Evolutionary conservation across 2,329 filamentous ascomycete genomes (phyloP).

Genomic region (Trichoderma sp.): DNA sequence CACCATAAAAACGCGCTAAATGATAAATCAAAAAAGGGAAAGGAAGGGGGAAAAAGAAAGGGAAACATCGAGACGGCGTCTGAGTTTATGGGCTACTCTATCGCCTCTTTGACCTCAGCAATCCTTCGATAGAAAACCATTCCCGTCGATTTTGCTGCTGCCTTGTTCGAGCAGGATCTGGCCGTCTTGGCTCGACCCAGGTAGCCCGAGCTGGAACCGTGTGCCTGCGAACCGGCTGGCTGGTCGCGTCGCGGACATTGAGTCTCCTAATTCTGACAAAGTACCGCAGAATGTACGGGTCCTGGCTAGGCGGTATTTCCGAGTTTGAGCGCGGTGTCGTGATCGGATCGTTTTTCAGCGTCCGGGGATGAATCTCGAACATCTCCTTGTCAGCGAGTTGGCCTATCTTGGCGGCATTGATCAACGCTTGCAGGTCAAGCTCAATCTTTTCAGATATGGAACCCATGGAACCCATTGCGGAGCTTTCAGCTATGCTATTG

Average conservation of each 20-base stretch:
- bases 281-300: slow-evolving; percentile 36
- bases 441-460: slow-evolving; percentile 17
- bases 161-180: slow-evolving; percentile 19
- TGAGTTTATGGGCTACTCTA: slow-evolving; percentile 3
- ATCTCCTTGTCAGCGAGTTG: slow-evolving; percentile 31
- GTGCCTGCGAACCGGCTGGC: slow-evolving; percentile 19
- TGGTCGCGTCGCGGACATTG: not conserved
- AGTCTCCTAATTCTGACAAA: slow-evolving; percentile 25
- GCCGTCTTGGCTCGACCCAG: slow-evolving; percentile 29
- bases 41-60: not conserved
- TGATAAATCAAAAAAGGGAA: not conserved
- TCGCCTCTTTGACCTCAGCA: slow-evolving; percentile 31
- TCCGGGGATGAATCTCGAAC: slow-evolving; percentile 45
- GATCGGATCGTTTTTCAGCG: slow-evolving; percentile 42
- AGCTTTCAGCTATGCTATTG: not conserved
- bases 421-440: slow-evolving; percentile 36
- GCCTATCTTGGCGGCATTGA: slow-evolving; percentile 36
- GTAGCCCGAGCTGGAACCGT: slow-evolving; percentile 18
- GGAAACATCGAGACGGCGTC: not conserved
- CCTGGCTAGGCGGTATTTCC: slow-evolving; percentile 43
- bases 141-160: not conserved
- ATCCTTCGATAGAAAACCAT: slow-evolving; percentile 28
- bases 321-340: slow-evolving; percentile 33
- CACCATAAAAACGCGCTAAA: not conserved
- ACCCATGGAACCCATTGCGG: not conserved